Evolutionary conservation across 2,329 filamentous ascomycete genomes (phyloP).

Genomic region (Epichloe typhina): DNA sequence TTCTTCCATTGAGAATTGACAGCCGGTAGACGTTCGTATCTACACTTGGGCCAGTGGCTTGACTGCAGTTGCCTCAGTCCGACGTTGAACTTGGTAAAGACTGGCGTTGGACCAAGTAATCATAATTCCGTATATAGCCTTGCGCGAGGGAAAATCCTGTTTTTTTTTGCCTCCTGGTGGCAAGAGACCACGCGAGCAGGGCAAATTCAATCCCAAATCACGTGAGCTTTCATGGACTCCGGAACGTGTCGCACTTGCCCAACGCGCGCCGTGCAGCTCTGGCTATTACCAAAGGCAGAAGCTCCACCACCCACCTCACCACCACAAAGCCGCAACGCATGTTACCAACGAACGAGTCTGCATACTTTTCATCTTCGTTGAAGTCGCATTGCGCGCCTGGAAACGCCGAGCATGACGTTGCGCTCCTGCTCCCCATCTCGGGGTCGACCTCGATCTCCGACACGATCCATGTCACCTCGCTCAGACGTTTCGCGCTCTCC

Average conservation of each 20-base stretch:
- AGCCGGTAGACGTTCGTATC: too few relatives aligned
- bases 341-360: not conserved
- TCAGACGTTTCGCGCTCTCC: constrained; percentile 23
- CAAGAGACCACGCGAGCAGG: too few relatives aligned
- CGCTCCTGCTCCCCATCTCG: constrained; percentile 19
- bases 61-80: too few relatives aligned
- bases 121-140: not conserved
- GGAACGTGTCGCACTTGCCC: not conserved
- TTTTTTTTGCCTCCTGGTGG: too few relatives aligned
- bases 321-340: not conserved
- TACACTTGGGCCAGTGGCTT: too few relatives aligned
- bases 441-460: constrained; percentile 19
- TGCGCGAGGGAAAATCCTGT: not conserved
- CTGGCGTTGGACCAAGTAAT: not conserved
- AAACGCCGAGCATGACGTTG: constrained; percentile 12
- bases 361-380: not conserved
- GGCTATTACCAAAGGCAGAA: too few relatives aligned
- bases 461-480: constrained; percentile 22
- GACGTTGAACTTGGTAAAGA: too few relatives aligned
- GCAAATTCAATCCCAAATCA: not conserved
- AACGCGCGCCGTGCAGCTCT: not conserved
- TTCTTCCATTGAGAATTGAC: too few relatives aligned
- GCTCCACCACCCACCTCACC: too few relatives aligned
- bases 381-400: not conserved
- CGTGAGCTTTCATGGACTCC: not conserved